phyloP scores from a whole-genome alignment of 495 filamentous ascomycete genomes.

The Barbatosphaeria neglecta region DNA sequence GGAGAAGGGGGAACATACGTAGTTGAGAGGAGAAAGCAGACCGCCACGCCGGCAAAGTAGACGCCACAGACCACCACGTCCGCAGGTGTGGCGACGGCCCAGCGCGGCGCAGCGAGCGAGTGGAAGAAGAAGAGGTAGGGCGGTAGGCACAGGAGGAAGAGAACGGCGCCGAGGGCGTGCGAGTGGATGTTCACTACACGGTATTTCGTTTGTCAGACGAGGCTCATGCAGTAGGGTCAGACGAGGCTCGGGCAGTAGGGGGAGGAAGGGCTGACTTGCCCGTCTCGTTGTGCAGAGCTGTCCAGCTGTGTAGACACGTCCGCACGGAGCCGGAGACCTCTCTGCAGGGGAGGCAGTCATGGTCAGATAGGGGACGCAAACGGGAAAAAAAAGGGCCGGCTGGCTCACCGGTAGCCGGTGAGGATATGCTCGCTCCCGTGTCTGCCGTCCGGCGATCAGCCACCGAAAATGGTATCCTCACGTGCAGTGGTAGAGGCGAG shows the following conservation, averaged over 20 bases:
- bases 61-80: conserved; percentile 34
- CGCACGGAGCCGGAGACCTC: conserved; percentile 13
- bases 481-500: neutral
- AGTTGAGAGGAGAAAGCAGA: conserved; percentile 41
- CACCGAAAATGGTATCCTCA: neutral
- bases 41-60: conserved; percentile 37
- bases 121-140: conserved; percentile 19
- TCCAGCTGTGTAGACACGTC: conserved; percentile 23
- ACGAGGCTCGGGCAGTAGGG: neutral
- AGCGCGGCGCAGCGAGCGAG: conserved; percentile 17
- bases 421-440: conserved; percentile 7
- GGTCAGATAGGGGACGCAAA: neutral
- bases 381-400: neutral
- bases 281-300: conserved; percentile 37
- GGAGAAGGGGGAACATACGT: conserved; percentile 11
- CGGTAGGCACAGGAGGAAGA: conserved; percentile 32
- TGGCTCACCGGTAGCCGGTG: conserved; percentile 9
- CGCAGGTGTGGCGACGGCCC: conserved; percentile 12
- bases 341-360: neutral
- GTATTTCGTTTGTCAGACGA: neutral
- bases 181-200: conserved; percentile 39
- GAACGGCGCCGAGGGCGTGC: conserved; percentile 33
- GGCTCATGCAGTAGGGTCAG: too few species aligned
- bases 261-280: conserved; percentile 7
- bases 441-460: neutral